Conservation (phyloP, 2,329 filamentous ascomycete species). For the Hymenoscyphus occultus region DNA sequence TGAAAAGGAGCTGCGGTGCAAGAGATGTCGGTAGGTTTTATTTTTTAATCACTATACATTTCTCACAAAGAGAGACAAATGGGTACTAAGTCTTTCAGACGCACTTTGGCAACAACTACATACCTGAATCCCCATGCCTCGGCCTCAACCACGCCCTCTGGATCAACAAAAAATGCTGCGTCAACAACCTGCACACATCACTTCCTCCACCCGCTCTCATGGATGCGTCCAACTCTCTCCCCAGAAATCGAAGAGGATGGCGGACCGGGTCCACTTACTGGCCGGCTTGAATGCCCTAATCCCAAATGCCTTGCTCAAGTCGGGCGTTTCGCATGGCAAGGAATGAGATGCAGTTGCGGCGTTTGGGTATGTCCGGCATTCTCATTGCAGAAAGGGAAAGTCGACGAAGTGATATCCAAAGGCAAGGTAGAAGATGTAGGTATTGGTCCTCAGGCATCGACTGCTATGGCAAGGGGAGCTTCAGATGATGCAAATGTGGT, state of each 20-base stretch:
- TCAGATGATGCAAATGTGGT: conserved; percentile 7
- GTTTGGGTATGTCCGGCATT: conserved; percentile 91
- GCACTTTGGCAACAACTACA: conserved; percentile 58
- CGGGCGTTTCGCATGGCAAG: conserved; percentile 95
- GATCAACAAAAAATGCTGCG: conserved; percentile 23
- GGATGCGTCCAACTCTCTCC: conserved; percentile 87
- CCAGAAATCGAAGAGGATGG: conserved; percentile 70
- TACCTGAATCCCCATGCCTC: conserved; percentile 56
- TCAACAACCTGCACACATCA: conserved; percentile 69
- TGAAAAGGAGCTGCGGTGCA: conserved; percentile 70
- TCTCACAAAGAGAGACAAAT: background rate
- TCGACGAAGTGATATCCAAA: conserved; percentile 59
- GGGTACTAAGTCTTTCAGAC: conserved; percentile 29
- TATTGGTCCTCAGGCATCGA: conserved; percentile 1
- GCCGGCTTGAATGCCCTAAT: conserved; percentile 80
- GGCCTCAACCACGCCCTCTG: conserved; percentile 35
- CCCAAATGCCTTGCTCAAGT: conserved; percentile 75
- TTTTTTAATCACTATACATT: background rate
- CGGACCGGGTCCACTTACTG: background rate
- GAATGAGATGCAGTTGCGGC: conserved; percentile 86
- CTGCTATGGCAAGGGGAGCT: conserved; percentile 5
- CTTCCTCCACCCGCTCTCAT: conserved; percentile 88
- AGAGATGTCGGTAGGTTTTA: conserved; percentile 70
- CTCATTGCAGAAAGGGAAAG: conserved; percentile 74
- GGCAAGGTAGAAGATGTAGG: conserved; percentile 8